Evolutionary conservation across 116 monocot species (phyloP).

Genomic region (Phalaenopsis hybrid): DNA sequence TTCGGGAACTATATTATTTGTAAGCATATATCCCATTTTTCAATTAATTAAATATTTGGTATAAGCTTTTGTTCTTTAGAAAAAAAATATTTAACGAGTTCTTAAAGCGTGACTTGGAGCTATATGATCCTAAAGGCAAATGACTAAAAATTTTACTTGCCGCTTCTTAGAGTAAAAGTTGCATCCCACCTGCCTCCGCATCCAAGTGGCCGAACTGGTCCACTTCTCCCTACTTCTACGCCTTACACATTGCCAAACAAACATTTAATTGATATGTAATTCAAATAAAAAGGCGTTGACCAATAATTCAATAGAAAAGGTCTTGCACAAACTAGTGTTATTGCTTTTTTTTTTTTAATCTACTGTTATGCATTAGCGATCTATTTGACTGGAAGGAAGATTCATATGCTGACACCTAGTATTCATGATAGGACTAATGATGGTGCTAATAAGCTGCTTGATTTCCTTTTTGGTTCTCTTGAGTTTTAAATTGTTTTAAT

Average conservation of each 20-base stretch:
- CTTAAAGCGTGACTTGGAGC: no score
- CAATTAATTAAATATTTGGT: no score
- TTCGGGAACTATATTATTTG: no score
- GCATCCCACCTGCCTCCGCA: neutral
- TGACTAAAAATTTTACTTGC: no score
- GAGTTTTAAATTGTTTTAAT: neutral
- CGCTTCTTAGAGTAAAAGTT: neutral
- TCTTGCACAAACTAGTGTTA: neutral
- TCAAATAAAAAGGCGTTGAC: neutral
- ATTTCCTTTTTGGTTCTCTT: neutral
- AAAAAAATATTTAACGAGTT: no score
- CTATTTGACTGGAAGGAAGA: neutral
- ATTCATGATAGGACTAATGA: neutral
- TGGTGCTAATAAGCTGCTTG: neutral
- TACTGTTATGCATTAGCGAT: neutral
- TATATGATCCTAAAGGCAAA: no score
- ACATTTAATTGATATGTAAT: neutral
- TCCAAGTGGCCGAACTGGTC: neutral
- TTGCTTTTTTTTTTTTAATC: neutral
- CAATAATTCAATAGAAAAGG: neutral
- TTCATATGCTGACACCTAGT: neutral
- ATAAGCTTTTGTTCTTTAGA: no score
- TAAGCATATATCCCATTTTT: no score
- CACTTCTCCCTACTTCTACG: neutral
- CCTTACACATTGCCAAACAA: neutral